Percentiles rank a stretch among this genome's conserved stretches.
Evolutionary conservation across 495 filamentous ascomycete species (phyloP).

Genomic region (Hypoxylon fragiforme): DNA sequence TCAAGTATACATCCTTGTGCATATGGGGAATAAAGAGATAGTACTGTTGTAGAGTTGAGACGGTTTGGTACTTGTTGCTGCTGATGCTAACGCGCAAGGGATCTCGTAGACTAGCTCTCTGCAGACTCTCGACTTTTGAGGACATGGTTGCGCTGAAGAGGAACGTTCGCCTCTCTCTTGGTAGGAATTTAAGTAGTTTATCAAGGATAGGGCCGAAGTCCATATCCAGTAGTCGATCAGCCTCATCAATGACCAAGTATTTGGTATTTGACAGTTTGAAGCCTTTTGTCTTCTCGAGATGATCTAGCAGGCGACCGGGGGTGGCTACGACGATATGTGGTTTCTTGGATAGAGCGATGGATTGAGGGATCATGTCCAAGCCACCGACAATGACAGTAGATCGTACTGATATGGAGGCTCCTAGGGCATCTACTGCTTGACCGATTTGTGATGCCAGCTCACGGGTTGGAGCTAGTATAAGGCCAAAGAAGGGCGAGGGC

Average conservation of each 20-base stretch:
- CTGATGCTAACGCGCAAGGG: constrained; percentile 71
- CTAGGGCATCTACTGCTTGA: constrained; percentile 80
- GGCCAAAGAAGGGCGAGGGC: constrained; percentile 73
- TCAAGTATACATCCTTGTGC: constrained; percentile 88
- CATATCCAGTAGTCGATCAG: constrained; percentile 87
- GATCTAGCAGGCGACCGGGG: constrained; percentile 86
- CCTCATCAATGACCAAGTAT: constrained; percentile 94
- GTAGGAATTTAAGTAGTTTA: constrained; percentile 89
- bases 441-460: constrained; percentile 92
- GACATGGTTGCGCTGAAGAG: constrained; percentile 95
- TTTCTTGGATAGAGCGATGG: constrained; percentile 86
- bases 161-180: constrained; percentile 76
- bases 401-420: constrained; percentile 77
- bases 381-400: constrained; percentile 84
- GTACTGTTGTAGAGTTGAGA: constrained; percentile 77
- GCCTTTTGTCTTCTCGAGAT: constrained; percentile 95
- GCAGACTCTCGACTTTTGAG: constrained; percentile 87
- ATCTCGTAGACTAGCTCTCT: constrained; percentile 81
- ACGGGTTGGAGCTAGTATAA: constrained; percentile 87
- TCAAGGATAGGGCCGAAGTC: constrained; percentile 92
- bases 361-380: constrained; percentile 91
- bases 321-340: constrained; percentile 90
- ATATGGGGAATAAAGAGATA: constrained; percentile 86
- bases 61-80: constrained; percentile 81
- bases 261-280: constrained; percentile 79